phyloP scores from a whole-genome alignment of 2,329 filamentous ascomycete species.

The Penicillium sp. region DNA sequence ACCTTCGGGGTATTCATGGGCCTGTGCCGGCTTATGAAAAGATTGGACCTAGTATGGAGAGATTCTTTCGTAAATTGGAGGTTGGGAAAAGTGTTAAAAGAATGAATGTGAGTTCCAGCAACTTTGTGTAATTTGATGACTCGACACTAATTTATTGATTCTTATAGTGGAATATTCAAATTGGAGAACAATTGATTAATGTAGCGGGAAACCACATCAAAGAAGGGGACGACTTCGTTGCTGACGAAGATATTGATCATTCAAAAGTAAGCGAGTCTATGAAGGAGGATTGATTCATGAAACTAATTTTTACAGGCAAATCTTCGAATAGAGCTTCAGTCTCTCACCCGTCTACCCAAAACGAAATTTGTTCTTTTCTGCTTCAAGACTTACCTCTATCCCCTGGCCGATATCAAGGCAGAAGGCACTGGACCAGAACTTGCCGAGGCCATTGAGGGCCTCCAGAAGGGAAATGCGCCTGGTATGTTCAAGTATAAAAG shows the following conservation, averaged over 20 bases:
- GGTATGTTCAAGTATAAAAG: conserved; percentile 8
- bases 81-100: conserved; percentile 6
- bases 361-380: conserved; percentile 5
- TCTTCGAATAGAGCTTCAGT: conserved; percentile 3
- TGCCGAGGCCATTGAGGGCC: conserved; percentile 6
- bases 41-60: conserved; percentile 9
- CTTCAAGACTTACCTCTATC: conserved; percentile 8
- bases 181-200: conserved; percentile 1
- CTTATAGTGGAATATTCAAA: conserved; percentile 5
- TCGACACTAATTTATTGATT: background rate
- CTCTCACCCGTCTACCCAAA: background rate
- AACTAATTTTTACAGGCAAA: background rate
- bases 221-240: conserved; percentile 3
- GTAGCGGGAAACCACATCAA: conserved; percentile 6
- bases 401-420: conserved; percentile 7
- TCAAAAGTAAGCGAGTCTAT: background rate
- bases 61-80: conserved; percentile 2
- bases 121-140: too few species aligned
- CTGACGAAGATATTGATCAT: conserved; percentile 5
- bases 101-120: conserved; percentile 3
- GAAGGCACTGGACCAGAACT: conserved; percentile 5
- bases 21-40: conserved; percentile 5
- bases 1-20: conserved; percentile 1
- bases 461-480: conserved; percentile 3
- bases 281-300: background rate